These are phyloP conservation scores for Podospora fimiseda DNA, from an alignment of 495 filamentous ascomycete species.

Conservation along the genomic window DNA sequence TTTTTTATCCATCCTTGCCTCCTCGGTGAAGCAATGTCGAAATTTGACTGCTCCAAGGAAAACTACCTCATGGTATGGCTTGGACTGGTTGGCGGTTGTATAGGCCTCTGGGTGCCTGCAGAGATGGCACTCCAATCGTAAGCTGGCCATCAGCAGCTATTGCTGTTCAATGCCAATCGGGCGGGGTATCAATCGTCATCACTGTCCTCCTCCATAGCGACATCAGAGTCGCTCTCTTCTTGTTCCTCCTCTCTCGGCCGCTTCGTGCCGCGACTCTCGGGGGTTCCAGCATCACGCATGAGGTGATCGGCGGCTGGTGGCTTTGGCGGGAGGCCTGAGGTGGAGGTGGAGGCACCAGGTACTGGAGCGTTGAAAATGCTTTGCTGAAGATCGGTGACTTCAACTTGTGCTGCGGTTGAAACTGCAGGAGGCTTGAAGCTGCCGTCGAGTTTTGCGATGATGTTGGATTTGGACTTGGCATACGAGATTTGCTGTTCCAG, in stretches of 20 bases:
- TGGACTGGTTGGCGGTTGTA: slow-evolving; percentile 64
- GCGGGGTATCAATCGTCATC: slow-evolving; percentile 45
- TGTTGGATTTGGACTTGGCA: slow-evolving; percentile 77
- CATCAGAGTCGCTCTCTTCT: slow-evolving; percentile 55
- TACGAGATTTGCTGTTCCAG: slow-evolving; percentile 73
- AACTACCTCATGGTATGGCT: slow-evolving; percentile 77
- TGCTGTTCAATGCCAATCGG: background rate
- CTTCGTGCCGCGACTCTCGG: slow-evolving; percentile 51
- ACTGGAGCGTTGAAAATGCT: slow-evolving; percentile 70
- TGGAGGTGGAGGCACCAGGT: slow-evolving; percentile 41
- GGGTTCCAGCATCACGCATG: slow-evolving; percentile 38
- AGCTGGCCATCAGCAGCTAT: background rate
- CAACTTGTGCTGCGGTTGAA: slow-evolving; percentile 45
- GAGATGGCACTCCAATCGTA: slow-evolving; percentile 39
- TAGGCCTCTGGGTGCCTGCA: slow-evolving; percentile 64
- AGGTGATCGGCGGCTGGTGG: slow-evolving; percentile 35
- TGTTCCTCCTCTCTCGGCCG: slow-evolving; percentile 59
- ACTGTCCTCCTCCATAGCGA: slow-evolving; percentile 67
- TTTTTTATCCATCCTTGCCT: slow-evolving; percentile 86
- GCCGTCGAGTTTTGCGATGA: slow-evolving; percentile 82
- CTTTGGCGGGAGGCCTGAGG: slow-evolving; percentile 31
- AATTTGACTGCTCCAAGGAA: slow-evolving; percentile 47
- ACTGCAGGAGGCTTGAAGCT: slow-evolving; percentile 63
- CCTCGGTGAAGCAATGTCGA: slow-evolving; percentile 68
- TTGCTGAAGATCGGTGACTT: slow-evolving; percentile 70